Base-by-base conservation (phyloP, 306 rosid species). In the Vigna radiata region DNA sequence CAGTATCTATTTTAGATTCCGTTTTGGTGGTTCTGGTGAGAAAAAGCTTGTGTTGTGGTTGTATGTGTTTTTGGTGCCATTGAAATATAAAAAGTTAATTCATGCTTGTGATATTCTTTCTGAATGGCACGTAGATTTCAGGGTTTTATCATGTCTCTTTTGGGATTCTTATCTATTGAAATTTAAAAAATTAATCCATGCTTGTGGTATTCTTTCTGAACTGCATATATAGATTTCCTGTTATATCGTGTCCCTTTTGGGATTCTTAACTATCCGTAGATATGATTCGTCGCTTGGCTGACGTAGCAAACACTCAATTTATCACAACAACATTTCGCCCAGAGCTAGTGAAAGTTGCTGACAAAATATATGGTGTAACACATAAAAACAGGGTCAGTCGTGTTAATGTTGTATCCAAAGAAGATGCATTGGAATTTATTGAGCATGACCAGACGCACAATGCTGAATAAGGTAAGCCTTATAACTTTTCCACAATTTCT, bases 321-420 rank as follows among this genome's bases (percentile, higher is more conserved):
- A 95, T 95, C 79, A 89, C 97, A 6, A 95, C 99, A 18, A 95
- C 99, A 12, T 92, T 95, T 66, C 87, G 97, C 18, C 90, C 90
- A 53, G 99, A 95, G 86, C 99, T 95, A 71, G 97, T 95, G 75
- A 92, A 90, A 85, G 96, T 92, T 83, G 90, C 99, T 52, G 96
- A 95, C 87, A 86, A 91, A 89, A 89, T 95, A 70, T 95, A 92
- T 73, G 94, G 92, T 36, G 97, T 95, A 62, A 89, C 95, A 54
- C 97, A 95, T 86, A 83, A 85, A 82, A 92, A 87, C 89, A 87
- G 97, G 90, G 99, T 95, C 87, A 95, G 99, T 87, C 88, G 39
- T 70, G 99, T 95, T 29, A 88, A 88, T 5, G 91, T 92, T 63
- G 86, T 87, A 71, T 82, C 97, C 14, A 88, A 85, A 85, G 93